phyloP scores from a whole-genome alignment of 2,329 filamentous ascomycete species.

The Magnaporthales sp. region DNA sequence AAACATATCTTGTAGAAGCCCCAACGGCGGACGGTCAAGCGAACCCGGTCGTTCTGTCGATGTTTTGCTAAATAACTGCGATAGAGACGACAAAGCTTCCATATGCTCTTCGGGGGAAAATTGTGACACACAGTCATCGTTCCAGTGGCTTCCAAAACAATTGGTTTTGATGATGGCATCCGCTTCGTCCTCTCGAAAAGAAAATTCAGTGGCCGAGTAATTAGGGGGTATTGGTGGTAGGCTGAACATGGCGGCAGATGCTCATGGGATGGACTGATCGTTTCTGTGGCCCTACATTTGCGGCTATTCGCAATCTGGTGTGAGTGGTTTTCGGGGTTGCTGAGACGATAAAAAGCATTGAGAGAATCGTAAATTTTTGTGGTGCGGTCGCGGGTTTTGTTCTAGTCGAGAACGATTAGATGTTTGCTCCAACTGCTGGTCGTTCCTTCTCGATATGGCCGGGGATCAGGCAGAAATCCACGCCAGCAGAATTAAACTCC shows the following conservation, averaged over 20 bases:
- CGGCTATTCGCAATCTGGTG: background rate
- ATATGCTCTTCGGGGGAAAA: background rate
- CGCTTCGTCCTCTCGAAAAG: background rate
- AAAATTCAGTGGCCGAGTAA: background rate
- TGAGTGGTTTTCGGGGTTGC: background rate
- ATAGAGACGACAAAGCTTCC: background rate
- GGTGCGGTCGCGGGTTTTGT: background rate
- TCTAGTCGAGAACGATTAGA: background rate
- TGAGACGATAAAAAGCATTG: background rate
- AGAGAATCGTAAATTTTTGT: background rate
- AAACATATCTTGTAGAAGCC: background rate
- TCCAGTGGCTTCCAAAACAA: background rate
- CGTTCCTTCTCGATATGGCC: background rate
- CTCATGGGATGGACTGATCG: background rate
- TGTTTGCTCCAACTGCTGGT: background rate
- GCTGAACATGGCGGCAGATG: background rate
- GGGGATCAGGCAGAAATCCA: background rate
- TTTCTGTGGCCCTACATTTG: background rate
- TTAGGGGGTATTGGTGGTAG: background rate
- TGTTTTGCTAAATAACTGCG: background rate
- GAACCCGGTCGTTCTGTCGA: background rate
- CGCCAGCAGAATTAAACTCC: background rate
- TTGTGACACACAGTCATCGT: background rate
- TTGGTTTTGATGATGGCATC: background rate
- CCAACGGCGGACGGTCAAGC: background rate